phyloP scores from a whole-genome alignment of 2,329 filamentous ascomycete genomes.

The Monilinia laxa region DNA sequence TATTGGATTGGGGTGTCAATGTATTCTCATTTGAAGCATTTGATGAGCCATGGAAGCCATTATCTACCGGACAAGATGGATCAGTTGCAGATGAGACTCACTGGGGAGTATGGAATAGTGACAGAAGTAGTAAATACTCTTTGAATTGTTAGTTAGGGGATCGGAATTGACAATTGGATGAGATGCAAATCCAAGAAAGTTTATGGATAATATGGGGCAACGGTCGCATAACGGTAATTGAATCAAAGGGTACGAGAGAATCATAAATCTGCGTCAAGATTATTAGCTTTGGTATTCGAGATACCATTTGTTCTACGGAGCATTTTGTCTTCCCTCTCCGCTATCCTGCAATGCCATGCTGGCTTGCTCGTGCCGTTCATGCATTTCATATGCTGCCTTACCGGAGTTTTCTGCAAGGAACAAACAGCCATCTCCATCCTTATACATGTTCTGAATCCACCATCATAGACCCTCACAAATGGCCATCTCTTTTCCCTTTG shows the following conservation, averaged over 20 bases:
- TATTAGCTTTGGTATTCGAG: slow-evolving; percentile 18
- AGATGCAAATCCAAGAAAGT: background rate
- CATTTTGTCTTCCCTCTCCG: background rate
- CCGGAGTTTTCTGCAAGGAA: slow-evolving; percentile 1
- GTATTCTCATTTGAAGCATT: slow-evolving; percentile 74
- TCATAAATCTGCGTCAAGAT: background rate
- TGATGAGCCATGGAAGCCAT: slow-evolving; percentile 70
- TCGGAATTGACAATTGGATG: too few species aligned
- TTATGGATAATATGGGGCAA: background rate
- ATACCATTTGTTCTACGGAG: slow-evolving; percentile 7
- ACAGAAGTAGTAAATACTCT: slow-evolving; percentile 56
- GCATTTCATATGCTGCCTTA: slow-evolving; percentile 11
- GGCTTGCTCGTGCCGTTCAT: slow-evolving; percentile 6
- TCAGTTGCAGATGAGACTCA: slow-evolving; percentile 61
- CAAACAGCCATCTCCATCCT: background rate
- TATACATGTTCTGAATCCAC: background rate
- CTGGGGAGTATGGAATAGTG: slow-evolving; percentile 66
- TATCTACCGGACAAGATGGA: slow-evolving; percentile 62
- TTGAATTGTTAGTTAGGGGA: slow-evolving; percentile 25
- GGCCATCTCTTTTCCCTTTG: background rate
- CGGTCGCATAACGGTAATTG: slow-evolving; percentile 4
- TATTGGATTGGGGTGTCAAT: slow-evolving; percentile 64
- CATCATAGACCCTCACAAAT: background rate
- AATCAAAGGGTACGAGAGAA: background rate
- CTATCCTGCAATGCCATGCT: background rate